phyloP scores from a whole-genome alignment of 371 early-diverging fungal genomes.

The Mortierella sp. region DNA sequence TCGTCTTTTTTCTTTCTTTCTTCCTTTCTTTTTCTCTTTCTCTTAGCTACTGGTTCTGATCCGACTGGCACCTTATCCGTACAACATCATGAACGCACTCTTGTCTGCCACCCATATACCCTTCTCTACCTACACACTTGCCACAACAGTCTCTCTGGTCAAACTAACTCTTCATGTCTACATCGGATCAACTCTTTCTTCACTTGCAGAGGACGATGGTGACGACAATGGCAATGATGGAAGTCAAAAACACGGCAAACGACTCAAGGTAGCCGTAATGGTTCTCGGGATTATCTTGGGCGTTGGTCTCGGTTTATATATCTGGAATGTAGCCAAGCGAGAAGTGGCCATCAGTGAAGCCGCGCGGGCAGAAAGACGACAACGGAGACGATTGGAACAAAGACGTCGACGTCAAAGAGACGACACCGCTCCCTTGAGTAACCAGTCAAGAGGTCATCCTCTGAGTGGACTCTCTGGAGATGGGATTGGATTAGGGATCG shows the following conservation, averaged over 20 bases:
- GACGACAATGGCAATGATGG: conserved; percentile 15
- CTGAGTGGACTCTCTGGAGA: neutral
- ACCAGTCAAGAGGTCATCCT: neutral
- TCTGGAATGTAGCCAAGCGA: conserved; percentile 64
- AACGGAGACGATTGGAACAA: neutral
- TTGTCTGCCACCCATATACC: conserved; percentile 73
- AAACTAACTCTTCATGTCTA: conserved; percentile 78
- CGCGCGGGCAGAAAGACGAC: conserved; percentile 21
- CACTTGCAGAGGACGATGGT: conserved; percentile 58
- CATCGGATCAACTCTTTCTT: conserved; percentile 75
- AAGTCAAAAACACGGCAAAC: conserved; percentile 15
- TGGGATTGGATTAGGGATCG: neutral
- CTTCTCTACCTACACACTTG: conserved; percentile 61
- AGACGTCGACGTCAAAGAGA: conserved; percentile 16
- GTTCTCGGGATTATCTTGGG: conserved; percentile 59
- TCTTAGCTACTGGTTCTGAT: conserved; percentile 70
- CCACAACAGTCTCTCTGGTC: conserved; percentile 71
- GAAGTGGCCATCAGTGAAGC: conserved; percentile 59
- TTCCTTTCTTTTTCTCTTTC: conserved; percentile 14
- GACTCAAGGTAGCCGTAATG: conserved; percentile 52
- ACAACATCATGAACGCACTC: conserved; percentile 74
- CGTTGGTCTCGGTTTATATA: conserved; percentile 66
- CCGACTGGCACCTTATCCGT: conserved; percentile 83
- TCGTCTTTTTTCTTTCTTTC: neutral
- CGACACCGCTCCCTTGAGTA: neutral